Evolutionary conservation across 495 filamentous ascomycete species (phyloP).

Genomic region (Podospora pseudocomata): DNA sequence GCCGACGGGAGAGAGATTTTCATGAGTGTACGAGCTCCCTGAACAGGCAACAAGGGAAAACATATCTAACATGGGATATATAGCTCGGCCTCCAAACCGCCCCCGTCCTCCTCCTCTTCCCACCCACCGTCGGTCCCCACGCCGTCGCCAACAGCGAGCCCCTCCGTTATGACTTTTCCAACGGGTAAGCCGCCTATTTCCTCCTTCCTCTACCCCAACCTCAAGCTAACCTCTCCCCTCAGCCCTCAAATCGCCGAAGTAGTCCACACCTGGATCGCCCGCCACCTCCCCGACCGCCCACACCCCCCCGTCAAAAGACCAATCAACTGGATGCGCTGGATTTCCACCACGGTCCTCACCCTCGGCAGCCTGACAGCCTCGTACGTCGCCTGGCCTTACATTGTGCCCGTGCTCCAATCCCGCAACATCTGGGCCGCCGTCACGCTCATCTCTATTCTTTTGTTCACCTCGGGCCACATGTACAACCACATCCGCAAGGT

Average conservation of each 20-base stretch:
- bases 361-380: constrained; percentile 65
- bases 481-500: constrained; percentile 98
- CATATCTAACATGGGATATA: not conserved
- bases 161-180: constrained; percentile 79
- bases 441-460: constrained; percentile 81
- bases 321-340: constrained; percentile 77
- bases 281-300: constrained; percentile 70
- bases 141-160: constrained; percentile 66
- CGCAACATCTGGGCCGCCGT: constrained; percentile 91
- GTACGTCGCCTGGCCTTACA: constrained; percentile 73
- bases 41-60: not conserved
- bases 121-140: constrained; percentile 79
- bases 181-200: constrained; percentile 54
- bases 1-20: constrained; percentile 79
- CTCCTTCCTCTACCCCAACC: not conserved
- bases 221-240: not conserved
- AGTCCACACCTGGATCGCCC: constrained; percentile 71
- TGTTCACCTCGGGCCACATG: constrained; percentile 98
- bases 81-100: constrained; percentile 94
- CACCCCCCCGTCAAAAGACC: constrained; percentile 76
- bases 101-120: constrained; percentile 83
- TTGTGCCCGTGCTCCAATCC: constrained; percentile 84
- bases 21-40: constrained; percentile 62
- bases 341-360: constrained; percentile 60
- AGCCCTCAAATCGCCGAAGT: constrained; percentile 74